Percentiles rank a stretch among this genome's conserved stretches.
Conservation (phyloP, 352 stramenopile species). For the Globisporangium ultimum region DNA sequence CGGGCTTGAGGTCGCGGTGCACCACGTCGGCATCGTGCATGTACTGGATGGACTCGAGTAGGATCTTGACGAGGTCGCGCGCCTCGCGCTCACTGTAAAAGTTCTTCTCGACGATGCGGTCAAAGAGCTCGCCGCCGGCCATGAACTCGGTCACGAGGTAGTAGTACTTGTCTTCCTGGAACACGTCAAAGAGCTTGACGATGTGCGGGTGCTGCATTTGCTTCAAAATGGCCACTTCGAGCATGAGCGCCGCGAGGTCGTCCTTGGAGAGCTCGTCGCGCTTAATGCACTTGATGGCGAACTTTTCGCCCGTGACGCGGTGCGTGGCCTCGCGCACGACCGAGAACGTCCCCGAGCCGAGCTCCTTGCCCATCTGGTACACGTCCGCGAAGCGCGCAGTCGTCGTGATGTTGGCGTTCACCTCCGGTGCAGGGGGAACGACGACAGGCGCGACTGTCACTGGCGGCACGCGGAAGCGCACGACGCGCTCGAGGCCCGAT, state of each 20-base stretch:
- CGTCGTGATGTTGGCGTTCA: slow-evolving; percentile 1
- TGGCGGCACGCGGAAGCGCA: slow-evolving; percentile 65
- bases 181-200: slow-evolving; percentile 89
- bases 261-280: slow-evolving; percentile 42
- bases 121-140: slow-evolving; percentile 81
- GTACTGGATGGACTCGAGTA: slow-evolving; percentile 83
- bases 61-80: slow-evolving; percentile 67
- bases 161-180: slow-evolving; percentile 90
- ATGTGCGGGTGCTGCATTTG: slow-evolving; percentile 89
- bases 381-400: slow-evolving; percentile 49
- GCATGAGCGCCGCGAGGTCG: slow-evolving; percentile 69
- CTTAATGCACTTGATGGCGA: slow-evolving; percentile 69
- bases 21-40: slow-evolving; percentile 86
- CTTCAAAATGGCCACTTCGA: slow-evolving; percentile 73
- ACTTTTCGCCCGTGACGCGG: slow-evolving; percentile 30
- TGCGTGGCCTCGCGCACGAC: slow-evolving; percentile 53
- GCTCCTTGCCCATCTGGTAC: slow-evolving; percentile 53
- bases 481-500: slow-evolving; percentile 44
- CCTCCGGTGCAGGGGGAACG: not conserved
- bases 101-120: slow-evolving; percentile 86
- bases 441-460: not conserved
- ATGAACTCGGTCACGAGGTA: slow-evolving; percentile 98
- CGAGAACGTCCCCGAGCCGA: slow-evolving; percentile 61
- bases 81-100: slow-evolving; percentile 84
- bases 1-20: slow-evolving; percentile 95